A percentile compares a stretch with the other conserved stretches of the same genome.
Conservation (phyloP, 306 rosid species). For the Lathyrus aphaca region DNA sequence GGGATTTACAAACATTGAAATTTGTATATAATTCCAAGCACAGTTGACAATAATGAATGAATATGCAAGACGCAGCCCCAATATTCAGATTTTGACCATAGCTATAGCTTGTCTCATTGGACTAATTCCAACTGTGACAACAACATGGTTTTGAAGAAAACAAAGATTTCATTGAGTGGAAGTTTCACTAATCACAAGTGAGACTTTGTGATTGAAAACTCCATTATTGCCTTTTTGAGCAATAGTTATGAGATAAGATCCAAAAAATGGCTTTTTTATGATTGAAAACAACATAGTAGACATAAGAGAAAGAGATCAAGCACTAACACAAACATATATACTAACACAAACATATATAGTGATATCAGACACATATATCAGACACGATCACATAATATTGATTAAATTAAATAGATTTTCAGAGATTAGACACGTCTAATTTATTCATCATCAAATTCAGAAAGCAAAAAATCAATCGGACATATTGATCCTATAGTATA, state of each 20-base stretch:
- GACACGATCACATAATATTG: too few relatives aligned
- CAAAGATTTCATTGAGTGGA: constrained; percentile 39
- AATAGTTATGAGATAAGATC: constrained; percentile 32
- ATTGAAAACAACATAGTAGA: constrained; percentile 21
- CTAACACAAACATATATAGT: too few relatives aligned
- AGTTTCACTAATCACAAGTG: constrained; percentile 31
- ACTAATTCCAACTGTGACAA: not conserved
- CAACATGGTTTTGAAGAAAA: constrained; percentile 41
- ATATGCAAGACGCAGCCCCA: constrained; percentile 28
- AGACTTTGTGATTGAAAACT: constrained; percentile 30
- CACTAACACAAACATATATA: too few relatives aligned
- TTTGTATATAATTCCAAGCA: constrained; percentile 36
- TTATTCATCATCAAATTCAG: constrained; percentile 5
- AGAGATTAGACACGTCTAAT: too few relatives aligned
- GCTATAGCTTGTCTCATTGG: constrained; percentile 37
- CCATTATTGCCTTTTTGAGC: constrained; percentile 38
- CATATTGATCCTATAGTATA: constrained; percentile 5
- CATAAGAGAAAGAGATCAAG: not conserved
- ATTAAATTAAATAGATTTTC: too few relatives aligned
- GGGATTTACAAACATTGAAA: constrained; percentile 43
- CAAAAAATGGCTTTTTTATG: constrained; percentile 42
- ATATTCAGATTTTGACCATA: constrained; percentile 33
- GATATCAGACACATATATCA: too few relatives aligned
- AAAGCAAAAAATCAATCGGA: constrained; percentile 16
- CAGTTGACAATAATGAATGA: constrained; percentile 29